Conservation (phyloP, 495 filamentous ascomycete genomes). For the Hyaloscypha finlandica region DNA sequence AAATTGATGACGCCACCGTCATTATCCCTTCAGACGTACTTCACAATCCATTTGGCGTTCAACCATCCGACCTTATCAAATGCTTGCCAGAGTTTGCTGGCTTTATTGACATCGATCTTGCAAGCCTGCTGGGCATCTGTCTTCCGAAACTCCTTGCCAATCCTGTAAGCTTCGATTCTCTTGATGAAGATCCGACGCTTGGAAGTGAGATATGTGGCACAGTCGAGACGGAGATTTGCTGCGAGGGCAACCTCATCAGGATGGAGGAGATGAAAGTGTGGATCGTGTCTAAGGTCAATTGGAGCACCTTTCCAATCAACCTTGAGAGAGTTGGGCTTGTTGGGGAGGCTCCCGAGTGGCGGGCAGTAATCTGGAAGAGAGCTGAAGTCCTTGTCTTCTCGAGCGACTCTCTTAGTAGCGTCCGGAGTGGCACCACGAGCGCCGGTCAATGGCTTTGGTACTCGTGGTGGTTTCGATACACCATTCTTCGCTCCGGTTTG, state of each 20-base stretch:
- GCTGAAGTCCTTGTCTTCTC: slow-evolving; percentile 88
- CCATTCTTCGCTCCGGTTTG: background rate
- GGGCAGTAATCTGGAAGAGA: slow-evolving; percentile 78
- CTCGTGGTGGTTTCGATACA: slow-evolving; percentile 39
- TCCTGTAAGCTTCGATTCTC: slow-evolving; percentile 65
- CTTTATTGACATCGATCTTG: slow-evolving; percentile 99
- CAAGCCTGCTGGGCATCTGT: slow-evolving; percentile 97
- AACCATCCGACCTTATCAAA: slow-evolving; percentile 93
- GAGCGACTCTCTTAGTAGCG: slow-evolving; percentile 44
- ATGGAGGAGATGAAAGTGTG: slow-evolving; percentile 74
- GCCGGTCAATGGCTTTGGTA: slow-evolving; percentile 35
- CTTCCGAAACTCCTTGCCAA: slow-evolving; percentile 89
- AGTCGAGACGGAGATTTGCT: slow-evolving; percentile 78
- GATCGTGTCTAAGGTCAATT: slow-evolving; percentile 78
- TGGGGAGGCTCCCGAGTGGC: slow-evolving; percentile 62
- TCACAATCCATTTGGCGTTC: slow-evolving; percentile 45
- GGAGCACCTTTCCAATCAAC: slow-evolving; percentile 85
- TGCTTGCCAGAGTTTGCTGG: slow-evolving; percentile 90
- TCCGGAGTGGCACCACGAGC: slow-evolving; percentile 45
- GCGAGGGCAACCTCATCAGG: slow-evolving; percentile 78
- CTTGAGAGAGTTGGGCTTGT: slow-evolving; percentile 67
- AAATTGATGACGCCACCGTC: slow-evolving; percentile 13
- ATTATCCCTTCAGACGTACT: slow-evolving; percentile 17
- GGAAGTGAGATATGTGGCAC: slow-evolving; percentile 89
- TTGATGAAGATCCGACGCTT: slow-evolving; percentile 91